phyloP scores from a whole-genome alignment of 2,329 filamentous ascomycete genomes.

The Pyrenophora graminea region DNA sequence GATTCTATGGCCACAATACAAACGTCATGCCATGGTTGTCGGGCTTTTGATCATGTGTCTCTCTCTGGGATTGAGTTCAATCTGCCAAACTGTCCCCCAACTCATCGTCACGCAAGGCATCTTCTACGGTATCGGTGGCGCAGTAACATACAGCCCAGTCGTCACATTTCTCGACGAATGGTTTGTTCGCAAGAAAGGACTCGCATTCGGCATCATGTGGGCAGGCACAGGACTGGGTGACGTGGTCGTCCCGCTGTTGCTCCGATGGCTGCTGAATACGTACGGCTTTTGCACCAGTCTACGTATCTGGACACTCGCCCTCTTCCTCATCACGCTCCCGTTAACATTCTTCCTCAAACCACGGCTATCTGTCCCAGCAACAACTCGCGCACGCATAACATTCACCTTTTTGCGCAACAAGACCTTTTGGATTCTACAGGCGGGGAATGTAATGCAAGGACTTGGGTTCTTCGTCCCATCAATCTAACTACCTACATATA shows the following conservation, averaged over 20 bases:
- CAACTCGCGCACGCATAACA: constrained; percentile 25
- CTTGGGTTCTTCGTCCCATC: constrained; percentile 48
- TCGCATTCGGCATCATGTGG: constrained; percentile 69
- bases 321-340: constrained; percentile 38
- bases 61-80: constrained; percentile 50
- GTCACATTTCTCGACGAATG: constrained; percentile 65
- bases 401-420: constrained; percentile 37
- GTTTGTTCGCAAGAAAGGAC: constrained; percentile 62
- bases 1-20: constrained; percentile 40
- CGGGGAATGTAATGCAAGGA: constrained; percentile 44
- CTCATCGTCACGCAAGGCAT: constrained; percentile 66
- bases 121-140: constrained; percentile 63
- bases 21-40: constrained; percentile 34
- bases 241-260: constrained; percentile 49
- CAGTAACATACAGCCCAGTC: constrained; percentile 60
- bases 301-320: constrained; percentile 44
- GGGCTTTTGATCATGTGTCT: constrained; percentile 46
- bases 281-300: constrained; percentile 51
- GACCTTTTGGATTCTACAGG: constrained; percentile 40
- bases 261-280: constrained; percentile 46
- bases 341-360: constrained; percentile 41
- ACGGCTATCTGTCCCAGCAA: constrained; percentile 33
- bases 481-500: constrained; percentile 47
- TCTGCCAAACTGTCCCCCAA: constrained; percentile 58
- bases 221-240: constrained; percentile 49